Conservation (phyloP, 2,329 filamentous ascomycete species). For the Scedosporium dehoogii region DNA sequence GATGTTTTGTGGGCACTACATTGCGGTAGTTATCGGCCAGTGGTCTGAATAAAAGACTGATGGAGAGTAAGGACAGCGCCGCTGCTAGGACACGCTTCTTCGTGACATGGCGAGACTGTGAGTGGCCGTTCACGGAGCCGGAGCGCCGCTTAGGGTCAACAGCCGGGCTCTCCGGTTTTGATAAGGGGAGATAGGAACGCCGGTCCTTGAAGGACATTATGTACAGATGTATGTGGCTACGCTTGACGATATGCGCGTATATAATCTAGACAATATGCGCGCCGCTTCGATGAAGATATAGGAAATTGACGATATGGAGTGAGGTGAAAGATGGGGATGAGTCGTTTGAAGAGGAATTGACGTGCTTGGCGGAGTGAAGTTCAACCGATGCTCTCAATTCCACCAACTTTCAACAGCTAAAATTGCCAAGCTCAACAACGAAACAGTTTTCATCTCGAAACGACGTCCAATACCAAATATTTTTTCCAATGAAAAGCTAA, state of each 20-base stretch:
- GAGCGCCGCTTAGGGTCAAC: not conserved
- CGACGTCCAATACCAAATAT: too few relatives aligned
- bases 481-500: too few relatives aligned
- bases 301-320: not conserved
- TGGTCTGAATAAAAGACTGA: conserved; percentile 18
- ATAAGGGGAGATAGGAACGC: not conserved
- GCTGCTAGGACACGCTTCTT: conserved; percentile 14
- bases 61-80: conserved; percentile 16
- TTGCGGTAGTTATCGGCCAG: conserved; percentile 15
- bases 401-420: too few relatives aligned
- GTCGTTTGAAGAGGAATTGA: not conserved
- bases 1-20: conserved; percentile 11
- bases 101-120: conserved; percentile 4
- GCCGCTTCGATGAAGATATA: too few relatives aligned
- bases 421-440: too few relatives aligned
- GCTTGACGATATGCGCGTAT: too few relatives aligned
- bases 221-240: not conserved
- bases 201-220: not conserved
- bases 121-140: not conserved
- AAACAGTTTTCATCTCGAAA: too few relatives aligned
- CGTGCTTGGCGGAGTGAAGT: not conserved
- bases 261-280: too few relatives aligned
- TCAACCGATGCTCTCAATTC: not conserved
- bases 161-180: not conserved
- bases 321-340: not conserved